Conservation (phyloP, 2,329 filamentous ascomycete species). For the Domatiomyces catenatus region DNA sequence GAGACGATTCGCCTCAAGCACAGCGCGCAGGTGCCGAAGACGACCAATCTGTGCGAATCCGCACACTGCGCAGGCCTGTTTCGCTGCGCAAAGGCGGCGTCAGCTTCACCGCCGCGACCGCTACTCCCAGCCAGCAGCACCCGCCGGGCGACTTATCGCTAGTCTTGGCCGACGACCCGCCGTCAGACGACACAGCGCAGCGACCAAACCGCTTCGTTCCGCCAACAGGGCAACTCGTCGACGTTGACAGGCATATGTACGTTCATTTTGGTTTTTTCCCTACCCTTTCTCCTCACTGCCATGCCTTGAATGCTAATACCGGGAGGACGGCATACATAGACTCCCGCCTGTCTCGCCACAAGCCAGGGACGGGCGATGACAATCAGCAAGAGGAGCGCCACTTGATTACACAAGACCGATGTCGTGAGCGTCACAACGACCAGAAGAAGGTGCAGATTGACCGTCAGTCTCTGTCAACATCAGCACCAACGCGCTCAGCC, state of each 20-base stretch:
- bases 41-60: constrained; percentile 5
- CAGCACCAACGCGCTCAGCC: background rate
- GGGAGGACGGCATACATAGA: constrained; percentile 55
- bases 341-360: constrained; percentile 20
- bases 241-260: constrained; percentile 50
- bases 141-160: background rate
- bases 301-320: constrained; percentile 35
- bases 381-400: background rate
- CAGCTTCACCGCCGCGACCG: constrained; percentile 9
- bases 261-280: constrained; percentile 20
- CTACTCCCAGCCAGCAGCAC: background rate
- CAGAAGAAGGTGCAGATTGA: background rate
- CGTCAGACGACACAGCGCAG: constrained; percentile 24
- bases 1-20: background rate
- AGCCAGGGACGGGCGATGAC: background rate
- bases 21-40: constrained; percentile 4
- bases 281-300: background rate
- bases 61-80: constrained; percentile 5
- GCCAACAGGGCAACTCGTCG: constrained; percentile 43
- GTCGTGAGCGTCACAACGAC: background rate
- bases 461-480: background rate
- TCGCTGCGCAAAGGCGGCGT: constrained; percentile 8
- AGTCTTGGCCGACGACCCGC: constrained; percentile 11
- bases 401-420: background rate
- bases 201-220: constrained; percentile 37